These are phyloP conservation scores for Cercospora sp. DNA, from an alignment of 2,329 filamentous ascomycete genomes.

Conservation along the genomic window DNA sequence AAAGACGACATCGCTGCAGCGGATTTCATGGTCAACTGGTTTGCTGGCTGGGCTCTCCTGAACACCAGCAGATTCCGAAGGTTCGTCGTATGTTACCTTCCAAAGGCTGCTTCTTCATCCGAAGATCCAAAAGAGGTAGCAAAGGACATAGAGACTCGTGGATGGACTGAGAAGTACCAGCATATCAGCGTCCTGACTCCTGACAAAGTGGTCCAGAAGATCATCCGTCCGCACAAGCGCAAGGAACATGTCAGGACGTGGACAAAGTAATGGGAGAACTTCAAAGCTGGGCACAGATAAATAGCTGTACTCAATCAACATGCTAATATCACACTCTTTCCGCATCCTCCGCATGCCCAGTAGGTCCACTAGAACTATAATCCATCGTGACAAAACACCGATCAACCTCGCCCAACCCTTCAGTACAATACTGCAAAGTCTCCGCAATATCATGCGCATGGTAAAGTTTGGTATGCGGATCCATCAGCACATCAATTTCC, in stretches of 20 bases:
- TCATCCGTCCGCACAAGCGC: background rate
- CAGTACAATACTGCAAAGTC: slow-evolving; percentile 63
- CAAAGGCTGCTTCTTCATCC: slow-evolving; percentile 7
- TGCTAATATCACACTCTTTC: slow-evolving; percentile 14
- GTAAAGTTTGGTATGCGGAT: slow-evolving; percentile 54
- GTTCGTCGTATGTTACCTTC: slow-evolving; percentile 36
- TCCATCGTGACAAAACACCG: slow-evolving; percentile 56
- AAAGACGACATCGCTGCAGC: slow-evolving; percentile 31
- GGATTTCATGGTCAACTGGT: slow-evolving; percentile 38
- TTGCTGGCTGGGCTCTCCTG: slow-evolving; percentile 34
- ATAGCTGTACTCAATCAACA: background rate
- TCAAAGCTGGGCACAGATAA: background rate
- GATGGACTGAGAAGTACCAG: slow-evolving; percentile 33
- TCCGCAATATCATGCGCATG: slow-evolving; percentile 62
- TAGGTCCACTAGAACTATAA: slow-evolving; percentile 47
- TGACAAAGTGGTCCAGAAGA: slow-evolving; percentile 8
- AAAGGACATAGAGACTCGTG: slow-evolving; percentile 26
- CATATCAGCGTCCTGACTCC: slow-evolving; percentile 33
- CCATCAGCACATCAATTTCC: slow-evolving; percentile 61
- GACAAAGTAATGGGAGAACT: background rate
- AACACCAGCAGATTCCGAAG: slow-evolving; percentile 32
- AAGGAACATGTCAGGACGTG: background rate
- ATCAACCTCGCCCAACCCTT: slow-evolving; percentile 56
- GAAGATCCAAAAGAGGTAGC: slow-evolving; percentile 2
- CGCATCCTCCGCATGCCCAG: slow-evolving; percentile 44